Percentiles rank a stretch among this genome's conserved stretches.
Conservation (phyloP, 2,329 filamentous ascomycete species). For the Lachnellula occidentalis region DNA sequence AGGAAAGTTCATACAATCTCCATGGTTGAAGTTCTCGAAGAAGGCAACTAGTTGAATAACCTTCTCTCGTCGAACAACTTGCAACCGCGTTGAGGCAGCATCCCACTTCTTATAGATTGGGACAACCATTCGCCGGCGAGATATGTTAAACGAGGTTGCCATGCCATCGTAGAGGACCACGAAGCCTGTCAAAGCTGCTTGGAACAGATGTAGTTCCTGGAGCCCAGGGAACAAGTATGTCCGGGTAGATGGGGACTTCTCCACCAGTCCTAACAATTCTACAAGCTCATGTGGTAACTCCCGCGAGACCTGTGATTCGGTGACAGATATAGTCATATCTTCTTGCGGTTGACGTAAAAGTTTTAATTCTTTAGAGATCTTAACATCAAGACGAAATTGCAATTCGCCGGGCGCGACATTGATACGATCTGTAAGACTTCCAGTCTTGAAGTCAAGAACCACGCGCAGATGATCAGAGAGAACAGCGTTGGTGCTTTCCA, state of each 20-base stretch:
- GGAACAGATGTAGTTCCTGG: conserved; percentile 70
- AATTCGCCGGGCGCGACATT: conserved; percentile 75
- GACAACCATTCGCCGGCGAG: conserved; percentile 80
- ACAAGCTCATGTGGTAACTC: conserved; percentile 58
- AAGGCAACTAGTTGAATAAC: conserved; percentile 76
- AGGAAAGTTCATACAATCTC: conserved; percentile 82
- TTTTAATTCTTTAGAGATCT: conserved; percentile 54
- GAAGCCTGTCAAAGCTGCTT: conserved; percentile 75
- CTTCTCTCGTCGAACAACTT: conserved; percentile 72
- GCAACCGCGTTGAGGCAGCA: conserved; percentile 70
- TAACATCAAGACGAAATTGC: conserved; percentile 58
- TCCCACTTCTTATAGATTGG: conserved; percentile 95
- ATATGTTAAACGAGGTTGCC: conserved; percentile 72
- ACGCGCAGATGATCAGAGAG: conserved; percentile 72
- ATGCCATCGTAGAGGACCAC: conserved; percentile 68
- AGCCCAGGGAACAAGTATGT: conserved; percentile 63
- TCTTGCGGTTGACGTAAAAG: conserved; percentile 68
- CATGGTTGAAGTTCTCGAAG: conserved; percentile 82
- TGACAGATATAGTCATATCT: conserved; percentile 72
- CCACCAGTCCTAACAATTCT: conserved; percentile 42
- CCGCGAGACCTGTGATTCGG: conserved; percentile 57
- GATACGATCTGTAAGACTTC: conserved; percentile 75
- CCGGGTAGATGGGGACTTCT: conserved; percentile 59
- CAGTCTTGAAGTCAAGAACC: conserved; percentile 68
- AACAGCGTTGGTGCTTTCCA: conserved; percentile 60